Conservation (phyloP, 78 protist species). For the Planoprotostelium fungivorum region DNA sequence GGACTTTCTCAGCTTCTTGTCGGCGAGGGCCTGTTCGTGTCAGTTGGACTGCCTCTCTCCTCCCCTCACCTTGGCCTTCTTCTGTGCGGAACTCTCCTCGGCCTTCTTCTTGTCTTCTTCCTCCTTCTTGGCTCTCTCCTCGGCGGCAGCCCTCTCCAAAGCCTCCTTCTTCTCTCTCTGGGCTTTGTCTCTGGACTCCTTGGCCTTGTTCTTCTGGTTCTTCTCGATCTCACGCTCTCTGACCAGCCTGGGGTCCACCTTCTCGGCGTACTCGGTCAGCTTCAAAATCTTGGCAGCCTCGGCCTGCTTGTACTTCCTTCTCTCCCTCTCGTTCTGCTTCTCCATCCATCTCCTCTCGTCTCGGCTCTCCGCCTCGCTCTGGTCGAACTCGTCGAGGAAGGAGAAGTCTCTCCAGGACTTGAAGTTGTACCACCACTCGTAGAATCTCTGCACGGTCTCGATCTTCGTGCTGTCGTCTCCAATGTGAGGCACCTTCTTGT, state of each 20-base stretch:
- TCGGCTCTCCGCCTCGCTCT: slow-evolving; percentile 54
- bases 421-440: slow-evolving; percentile 80
- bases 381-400: slow-evolving; percentile 64
- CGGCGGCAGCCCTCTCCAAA: slow-evolving; percentile 35
- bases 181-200: slow-evolving; percentile 30
- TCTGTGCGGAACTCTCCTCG: neutral
- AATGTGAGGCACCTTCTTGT: slow-evolving; percentile 6
- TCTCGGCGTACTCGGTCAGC: slow-evolving; percentile 46
- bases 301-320: slow-evolving; percentile 36
- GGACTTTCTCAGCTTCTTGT: neutral
- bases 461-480: slow-evolving; percentile 52
- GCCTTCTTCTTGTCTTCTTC: slow-evolving; percentile 45
- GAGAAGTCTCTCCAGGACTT: slow-evolving; percentile 88
- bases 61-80: slow-evolving; percentile 10
- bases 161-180: slow-evolving; percentile 21
- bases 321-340: slow-evolving; percentile 64
- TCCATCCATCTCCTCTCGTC: slow-evolving; percentile 87
- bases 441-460: slow-evolving; percentile 70
- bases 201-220: slow-evolving; percentile 30
- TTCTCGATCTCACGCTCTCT: neutral
- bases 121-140: slow-evolving; percentile 27
- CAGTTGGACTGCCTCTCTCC: neutral
- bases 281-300: slow-evolving; percentile 40
- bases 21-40: neutral
- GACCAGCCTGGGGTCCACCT: slow-evolving; percentile 39